These are phyloP conservation scores for Alternaria longipes DNA, from an alignment of 2,329 filamentous ascomycete genomes.

Conservation along the genomic window DNA sequence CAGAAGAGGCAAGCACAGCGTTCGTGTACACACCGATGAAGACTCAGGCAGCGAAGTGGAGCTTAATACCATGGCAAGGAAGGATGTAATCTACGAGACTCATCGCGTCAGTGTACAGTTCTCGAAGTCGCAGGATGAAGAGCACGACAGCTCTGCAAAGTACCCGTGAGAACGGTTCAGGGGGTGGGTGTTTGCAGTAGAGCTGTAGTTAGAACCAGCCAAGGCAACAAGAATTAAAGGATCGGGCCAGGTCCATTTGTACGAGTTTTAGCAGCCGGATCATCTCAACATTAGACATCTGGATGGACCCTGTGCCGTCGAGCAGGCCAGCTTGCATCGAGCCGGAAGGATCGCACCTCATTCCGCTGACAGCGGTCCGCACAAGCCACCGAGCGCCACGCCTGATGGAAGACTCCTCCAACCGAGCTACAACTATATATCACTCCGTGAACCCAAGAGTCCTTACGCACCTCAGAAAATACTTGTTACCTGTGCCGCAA, in stretches of 20 bases:
- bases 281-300: not conserved
- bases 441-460: slow-evolving; percentile 4
- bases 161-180: slow-evolving; percentile 8
- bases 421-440: slow-evolving; percentile 3
- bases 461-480: not conserved
- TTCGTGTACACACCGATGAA: slow-evolving; percentile 22
- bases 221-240: slow-evolving; percentile 3
- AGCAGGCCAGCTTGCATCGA: not conserved
- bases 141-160: slow-evolving; percentile 5
- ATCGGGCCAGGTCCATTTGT: not conserved
- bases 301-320: not conserved
- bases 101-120: slow-evolving; percentile 32
- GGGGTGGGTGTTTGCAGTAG: not conserved
- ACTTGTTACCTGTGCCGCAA: slow-evolving; percentile 8
- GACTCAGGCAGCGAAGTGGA: slow-evolving; percentile 36
- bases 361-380: slow-evolving; percentile 10
- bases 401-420: slow-evolving; percentile 7
- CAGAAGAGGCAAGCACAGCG: slow-evolving; percentile 18
- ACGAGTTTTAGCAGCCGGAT: not conserved
- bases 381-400: slow-evolving; percentile 1
- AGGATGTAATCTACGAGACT: slow-evolving; percentile 36
- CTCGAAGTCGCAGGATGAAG: slow-evolving; percentile 21
- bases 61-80: slow-evolving; percentile 28
- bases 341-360: slow-evolving; percentile 1
- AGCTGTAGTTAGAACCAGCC: not conserved